Base-by-base conservation (phyloP, 2,329 filamentous ascomycete species). In the Botrytis paeoniae region DNA sequence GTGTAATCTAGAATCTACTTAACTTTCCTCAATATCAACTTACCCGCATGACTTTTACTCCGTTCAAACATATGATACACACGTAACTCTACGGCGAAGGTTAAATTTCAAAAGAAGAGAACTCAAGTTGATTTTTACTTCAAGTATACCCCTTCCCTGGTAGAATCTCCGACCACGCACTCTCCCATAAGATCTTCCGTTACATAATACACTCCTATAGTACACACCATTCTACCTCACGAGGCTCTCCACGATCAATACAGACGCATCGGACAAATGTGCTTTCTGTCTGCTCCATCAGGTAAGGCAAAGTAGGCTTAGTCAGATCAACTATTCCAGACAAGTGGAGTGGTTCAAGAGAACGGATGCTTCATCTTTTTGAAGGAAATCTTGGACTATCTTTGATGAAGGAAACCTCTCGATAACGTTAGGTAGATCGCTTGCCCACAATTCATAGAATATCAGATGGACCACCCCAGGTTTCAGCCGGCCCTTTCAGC, bases 171-270 rank as follows among this genome's bases (percentile, higher is more conserved):
- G 14, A 2, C 6, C 3, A 32, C 7, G 12, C 3, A 9, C 16
- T 57, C n/a, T 16, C 16, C 3, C 3, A 8, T 3, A 8, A 29
- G 14, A 8, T 4, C 1, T 32, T 57, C 3, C 14, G 0, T 4
- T 8, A 18, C n/a, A 18, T 1, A 57, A 29, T 2, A 9, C 14
- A 29, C 12, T 16, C 2, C 25, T 54, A 14, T 16, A 12, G 12
- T 1, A 8, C n/a, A 18, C 14, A 18, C 0, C 2, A 1, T 18
- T 9, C 14, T n/a, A 25, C 16, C 14, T 1, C 2, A 3, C 7
- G 1, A 32, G 14, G 14, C 0, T n/a, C 6, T 29, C 8, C 0
- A 29, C 6, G 12, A 29, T 18, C 4, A 1, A 29, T 18, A 54
- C 6, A 18, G 16, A 1, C 12, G n/a, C 14, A n/a, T 54, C 3